These are phyloP conservation scores for Termitomyces sp. DNA, from an alignment of 768 basidiomycete species.

Conservation along the genomic window DNA sequence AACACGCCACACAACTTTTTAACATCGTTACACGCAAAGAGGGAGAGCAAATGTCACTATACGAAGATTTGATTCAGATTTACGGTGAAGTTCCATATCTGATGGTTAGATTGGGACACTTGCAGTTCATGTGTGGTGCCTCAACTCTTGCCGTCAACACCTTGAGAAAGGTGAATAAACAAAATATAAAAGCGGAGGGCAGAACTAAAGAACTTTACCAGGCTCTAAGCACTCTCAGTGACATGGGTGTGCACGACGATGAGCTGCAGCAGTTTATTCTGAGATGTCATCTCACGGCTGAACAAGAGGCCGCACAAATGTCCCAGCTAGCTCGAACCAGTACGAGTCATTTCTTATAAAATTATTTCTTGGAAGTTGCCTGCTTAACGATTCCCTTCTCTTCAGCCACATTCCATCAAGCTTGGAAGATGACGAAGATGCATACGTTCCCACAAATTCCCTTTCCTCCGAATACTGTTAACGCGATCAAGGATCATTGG, in stretches of 20 bases:
- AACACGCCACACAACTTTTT: not conserved
- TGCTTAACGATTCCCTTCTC: not conserved
- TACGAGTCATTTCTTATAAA: no score
- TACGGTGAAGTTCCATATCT: not conserved
- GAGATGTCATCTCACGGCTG: not conserved
- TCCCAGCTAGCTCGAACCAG: not conserved
- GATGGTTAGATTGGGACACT: not conserved
- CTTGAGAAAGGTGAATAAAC: not conserved
- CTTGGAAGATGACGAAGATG: not conserved
- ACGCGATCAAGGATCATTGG: constrained; percentile 19
- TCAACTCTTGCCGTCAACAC: not conserved
- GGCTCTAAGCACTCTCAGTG: not conserved
- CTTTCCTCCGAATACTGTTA: not conserved
- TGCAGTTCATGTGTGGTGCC: not conserved
- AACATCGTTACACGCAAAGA: not conserved
- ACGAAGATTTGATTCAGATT: not conserved
- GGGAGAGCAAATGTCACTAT: not conserved
- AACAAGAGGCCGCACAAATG: not conserved
- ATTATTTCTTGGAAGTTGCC: no score
- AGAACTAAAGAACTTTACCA: not conserved
- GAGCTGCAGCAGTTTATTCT: not conserved
- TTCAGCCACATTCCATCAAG: not conserved
- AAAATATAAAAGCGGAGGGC: not conserved
- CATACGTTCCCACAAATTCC: not conserved
- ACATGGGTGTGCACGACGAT: not conserved